Base-by-base conservation (phyloP, 179 eudicot species). In the Actinidia arguta region DNA sequence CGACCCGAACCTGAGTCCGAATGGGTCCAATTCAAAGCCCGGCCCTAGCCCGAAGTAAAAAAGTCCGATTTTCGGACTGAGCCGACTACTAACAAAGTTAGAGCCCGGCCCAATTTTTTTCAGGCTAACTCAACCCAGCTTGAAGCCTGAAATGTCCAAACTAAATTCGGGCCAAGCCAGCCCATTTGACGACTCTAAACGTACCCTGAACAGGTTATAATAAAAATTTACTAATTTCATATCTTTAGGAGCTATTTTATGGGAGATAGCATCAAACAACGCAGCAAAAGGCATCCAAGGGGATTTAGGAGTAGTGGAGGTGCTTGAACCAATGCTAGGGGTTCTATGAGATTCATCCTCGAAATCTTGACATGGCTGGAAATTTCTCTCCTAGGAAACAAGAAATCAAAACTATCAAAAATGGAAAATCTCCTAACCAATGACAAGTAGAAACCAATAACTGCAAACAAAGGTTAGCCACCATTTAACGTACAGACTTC, bases 281-380 rank as follows among this genome's bases (percentile, higher is more conserved):
- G 58, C 4, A 16, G 82, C 20, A 69, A 85, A 85, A 25, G 82
- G 87, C 87, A 85, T 82, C 85, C 85, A 78, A 74, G 85, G 87
- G 39, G 87, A 85, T 67, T 75, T 78, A n/a, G 87, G 87, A 63
- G 44, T 64, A 84, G 64, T 85, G 42, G 82, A 56, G 56, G 80
- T 22, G 72, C 75, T 77, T 27, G 81, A 77, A 44, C 82, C 81
- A 48, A 56, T 47, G 54, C 68, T 56, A 66, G 73, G 64, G 64
- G 69, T 73, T 63, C 78, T 73, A 72, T 13, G 72, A 44, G 55
- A 69, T 22, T 58, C 59, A 17, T 24, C 27, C 64, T 39, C 66
- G 56, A 56, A 55, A 56, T 39, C 46, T 55, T 17, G 78, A 51
- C 68, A 42, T 8, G 51, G 66, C 36, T 11, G 66, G 78, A 27